phyloP scores from a whole-genome alignment of 805 yeast species.

The Candida nonsorbophila region DNA sequence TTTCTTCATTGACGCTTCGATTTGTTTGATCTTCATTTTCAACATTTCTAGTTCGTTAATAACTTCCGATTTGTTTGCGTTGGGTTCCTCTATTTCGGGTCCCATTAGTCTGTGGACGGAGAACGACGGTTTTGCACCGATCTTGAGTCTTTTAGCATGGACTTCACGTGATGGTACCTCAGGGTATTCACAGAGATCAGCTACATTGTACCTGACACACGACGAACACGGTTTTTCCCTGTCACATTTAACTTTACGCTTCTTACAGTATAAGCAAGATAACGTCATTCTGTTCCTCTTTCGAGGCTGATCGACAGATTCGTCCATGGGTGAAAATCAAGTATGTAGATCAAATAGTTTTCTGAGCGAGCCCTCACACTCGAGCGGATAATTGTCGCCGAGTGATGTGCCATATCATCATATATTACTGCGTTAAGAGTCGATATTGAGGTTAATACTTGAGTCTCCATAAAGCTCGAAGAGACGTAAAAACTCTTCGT shows the following conservation, averaged over 20 bases:
- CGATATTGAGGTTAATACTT: no score
- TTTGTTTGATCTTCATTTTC: constrained; percentile 37
- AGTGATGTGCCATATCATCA: no score
- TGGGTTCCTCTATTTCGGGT: no score
- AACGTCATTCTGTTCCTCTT: constrained; percentile 35
- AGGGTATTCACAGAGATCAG: constrained; percentile 33
- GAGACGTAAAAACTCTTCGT: constrained; percentile 29
- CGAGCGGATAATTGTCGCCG: no score
- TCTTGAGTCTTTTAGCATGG: neutral
- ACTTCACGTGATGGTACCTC: constrained; percentile 12
- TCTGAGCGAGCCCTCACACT: no score
- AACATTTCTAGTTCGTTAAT: constrained; percentile 23
- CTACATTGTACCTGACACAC: constrained; percentile 34
- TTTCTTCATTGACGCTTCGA: constrained; percentile 27
- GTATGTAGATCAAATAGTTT: no score
- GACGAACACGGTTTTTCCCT: constrained; percentile 37
- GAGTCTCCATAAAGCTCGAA: constrained; percentile 32
- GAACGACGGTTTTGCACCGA: constrained; percentile 4
- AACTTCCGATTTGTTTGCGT: neutral
- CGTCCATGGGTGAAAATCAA: no score
- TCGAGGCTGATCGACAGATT: constrained; percentile 2
- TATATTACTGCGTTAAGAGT: no score
- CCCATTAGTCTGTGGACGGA: constrained; percentile 1
- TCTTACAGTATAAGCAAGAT: constrained; percentile 37
- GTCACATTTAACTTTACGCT: constrained; percentile 40